Conservation (phyloP, 257 asterid genomes). For the Capsicum chinense region DNA sequence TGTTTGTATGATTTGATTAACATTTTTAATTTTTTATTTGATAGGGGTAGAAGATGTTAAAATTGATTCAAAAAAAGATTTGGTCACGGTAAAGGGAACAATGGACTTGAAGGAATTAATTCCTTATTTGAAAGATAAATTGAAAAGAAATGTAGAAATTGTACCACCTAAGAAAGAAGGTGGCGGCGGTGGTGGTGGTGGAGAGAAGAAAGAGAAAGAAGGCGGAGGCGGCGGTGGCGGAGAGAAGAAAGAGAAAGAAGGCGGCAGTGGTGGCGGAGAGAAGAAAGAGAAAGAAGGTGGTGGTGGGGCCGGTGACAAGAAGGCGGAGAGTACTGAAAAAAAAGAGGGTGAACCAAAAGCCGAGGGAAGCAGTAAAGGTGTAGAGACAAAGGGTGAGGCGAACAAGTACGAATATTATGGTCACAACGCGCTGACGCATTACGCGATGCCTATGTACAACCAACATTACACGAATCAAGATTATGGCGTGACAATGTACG, state of each 20-base stretch:
- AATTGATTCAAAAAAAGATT: conserved; percentile 61
- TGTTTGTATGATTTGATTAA: neutral
- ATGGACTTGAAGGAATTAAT: conserved; percentile 75
- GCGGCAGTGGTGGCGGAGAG: conserved; percentile 25
- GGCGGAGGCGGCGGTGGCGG: conserved; percentile 28
- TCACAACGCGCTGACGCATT: conserved; percentile 49
- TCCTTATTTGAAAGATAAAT: conserved; percentile 65
- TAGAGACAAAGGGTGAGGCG: conserved; percentile 51
- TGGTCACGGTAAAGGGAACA: conserved; percentile 73
- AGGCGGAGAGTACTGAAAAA: neutral
- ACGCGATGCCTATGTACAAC: conserved; percentile 57
- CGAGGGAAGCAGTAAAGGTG: conserved; percentile 48
- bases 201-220: conserved; percentile 32
- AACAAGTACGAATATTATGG: conserved; percentile 60
- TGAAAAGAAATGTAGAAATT: conserved; percentile 59
- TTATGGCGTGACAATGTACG: conserved; percentile 48
- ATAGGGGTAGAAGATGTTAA: conserved; percentile 69
- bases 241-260: conserved; percentile 34
- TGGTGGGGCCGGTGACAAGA: neutral
- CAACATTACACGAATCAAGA: conserved; percentile 61
- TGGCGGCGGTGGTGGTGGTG: conserved; percentile 43
- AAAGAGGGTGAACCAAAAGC: conserved; percentile 37
- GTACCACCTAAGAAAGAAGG: conserved; percentile 69
- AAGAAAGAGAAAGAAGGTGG: conserved; percentile 30
- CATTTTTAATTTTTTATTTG: neutral